Evolutionary conservation across 345 rosid species (phyloP).

Genomic region (Eucalyptus urophylla): DNA sequence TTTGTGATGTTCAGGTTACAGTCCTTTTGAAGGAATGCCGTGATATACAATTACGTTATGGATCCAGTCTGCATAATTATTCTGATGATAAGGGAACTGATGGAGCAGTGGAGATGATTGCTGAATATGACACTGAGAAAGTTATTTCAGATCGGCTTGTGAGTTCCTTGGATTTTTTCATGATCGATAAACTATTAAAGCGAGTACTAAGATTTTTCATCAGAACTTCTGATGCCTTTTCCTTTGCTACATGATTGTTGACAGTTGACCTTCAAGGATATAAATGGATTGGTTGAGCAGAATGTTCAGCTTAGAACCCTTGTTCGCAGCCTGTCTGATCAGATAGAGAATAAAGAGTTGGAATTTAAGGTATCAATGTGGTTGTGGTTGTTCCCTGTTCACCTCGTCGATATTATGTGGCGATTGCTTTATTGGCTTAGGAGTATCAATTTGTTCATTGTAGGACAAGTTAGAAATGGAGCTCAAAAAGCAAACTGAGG

Average conservation of each 20-base stretch:
- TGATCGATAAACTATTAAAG: not conserved
- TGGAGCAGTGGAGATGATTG: slow-evolving; percentile 31
- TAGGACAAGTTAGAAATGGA: slow-evolving; percentile 65
- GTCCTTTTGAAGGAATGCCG: slow-evolving; percentile 93
- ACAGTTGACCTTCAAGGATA: slow-evolving; percentile 87
- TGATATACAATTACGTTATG: slow-evolving; percentile 85
- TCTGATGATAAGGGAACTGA: slow-evolving; percentile 18
- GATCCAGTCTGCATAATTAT: slow-evolving; percentile 33
- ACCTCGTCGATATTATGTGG: not conserved
- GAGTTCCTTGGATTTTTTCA: slow-evolving; percentile 5
- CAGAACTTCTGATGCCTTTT: not conserved
- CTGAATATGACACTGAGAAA: slow-evolving; percentile 54
- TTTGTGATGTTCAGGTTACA: slow-evolving; percentile 48
- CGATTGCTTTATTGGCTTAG: not conserved
- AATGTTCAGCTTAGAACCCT: slow-evolving; percentile 90
- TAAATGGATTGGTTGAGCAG: slow-evolving; percentile 92
- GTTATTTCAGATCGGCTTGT: slow-evolving; percentile 71
- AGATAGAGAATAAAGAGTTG: slow-evolving; percentile 56
- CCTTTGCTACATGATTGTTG: slow-evolving; percentile 4
- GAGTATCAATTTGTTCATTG: not conserved
- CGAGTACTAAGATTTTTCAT: not conserved
- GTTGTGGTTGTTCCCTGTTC: not conserved
- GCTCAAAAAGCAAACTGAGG: slow-evolving; percentile 57
- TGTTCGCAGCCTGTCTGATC: slow-evolving; percentile 70
- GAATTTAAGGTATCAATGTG: slow-evolving; percentile 62